Evolutionary conservation across 2,329 filamentous ascomycete genomes (phyloP).

Genomic region (Apiospora koreana): DNA sequence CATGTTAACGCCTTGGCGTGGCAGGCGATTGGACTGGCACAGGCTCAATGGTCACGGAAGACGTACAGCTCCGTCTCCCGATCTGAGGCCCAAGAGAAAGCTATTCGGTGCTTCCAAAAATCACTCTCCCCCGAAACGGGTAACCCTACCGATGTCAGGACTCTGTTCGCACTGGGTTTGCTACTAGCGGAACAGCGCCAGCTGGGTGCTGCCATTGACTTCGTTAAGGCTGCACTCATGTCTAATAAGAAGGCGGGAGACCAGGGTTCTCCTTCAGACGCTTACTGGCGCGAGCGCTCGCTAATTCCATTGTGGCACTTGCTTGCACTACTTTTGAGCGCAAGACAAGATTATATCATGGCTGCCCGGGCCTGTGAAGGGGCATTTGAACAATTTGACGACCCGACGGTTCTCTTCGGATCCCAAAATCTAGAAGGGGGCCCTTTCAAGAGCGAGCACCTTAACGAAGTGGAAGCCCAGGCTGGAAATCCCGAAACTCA

Average conservation of each 20-base stretch:
- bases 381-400: slow-evolving; percentile 86
- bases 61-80: slow-evolving; percentile 76
- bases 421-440: slow-evolving; percentile 47
- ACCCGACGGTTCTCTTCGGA: slow-evolving; percentile 70
- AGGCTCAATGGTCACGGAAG: slow-evolving; percentile 83
- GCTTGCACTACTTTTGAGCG: slow-evolving; percentile 80
- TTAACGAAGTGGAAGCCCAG: slow-evolving; percentile 55
- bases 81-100: slow-evolving; percentile 73
- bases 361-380: slow-evolving; percentile 84
- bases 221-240: slow-evolving; percentile 75
- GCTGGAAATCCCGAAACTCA: slow-evolving; percentile 33
- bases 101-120: slow-evolving; percentile 73
- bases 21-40: slow-evolving; percentile 81
- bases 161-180: slow-evolving; percentile 78
- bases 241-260: slow-evolving; percentile 52
- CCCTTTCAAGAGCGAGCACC: slow-evolving; percentile 64
- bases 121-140: slow-evolving; percentile 69
- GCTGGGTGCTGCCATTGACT: slow-evolving; percentile 76
- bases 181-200: slow-evolving; percentile 87
- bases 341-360: slow-evolving; percentile 79
- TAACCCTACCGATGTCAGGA: slow-evolving; percentile 69
- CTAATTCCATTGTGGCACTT: slow-evolving; percentile 89
- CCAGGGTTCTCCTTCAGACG: slow-evolving; percentile 45
- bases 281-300: slow-evolving; percentile 63
- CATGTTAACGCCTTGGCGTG: slow-evolving; percentile 70